These are phyloP conservation scores for Allantophomopsis lycopodina DNA, from an alignment of 2,329 filamentous ascomycete genomes.

Conservation along the genomic window DNA sequence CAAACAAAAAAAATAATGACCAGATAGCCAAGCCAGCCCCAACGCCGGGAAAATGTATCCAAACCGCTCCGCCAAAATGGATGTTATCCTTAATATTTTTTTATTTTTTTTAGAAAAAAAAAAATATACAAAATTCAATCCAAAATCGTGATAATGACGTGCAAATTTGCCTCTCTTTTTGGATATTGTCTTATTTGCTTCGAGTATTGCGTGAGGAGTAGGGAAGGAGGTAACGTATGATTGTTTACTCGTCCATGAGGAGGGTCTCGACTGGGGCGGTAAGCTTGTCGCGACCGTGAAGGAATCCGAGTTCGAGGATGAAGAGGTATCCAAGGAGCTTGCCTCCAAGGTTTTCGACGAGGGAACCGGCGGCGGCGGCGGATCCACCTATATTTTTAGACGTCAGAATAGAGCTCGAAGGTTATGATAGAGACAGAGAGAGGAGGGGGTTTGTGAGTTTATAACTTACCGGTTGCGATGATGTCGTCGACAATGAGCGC, in stretches of 20 bases:
- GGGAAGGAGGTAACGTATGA: too few species aligned
- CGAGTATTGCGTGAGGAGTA: too few species aligned
- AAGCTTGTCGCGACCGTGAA: slow-evolving; percentile 85
- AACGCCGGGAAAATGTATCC: too few species aligned
- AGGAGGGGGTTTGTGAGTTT: background rate
- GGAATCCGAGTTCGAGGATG: slow-evolving; percentile 87
- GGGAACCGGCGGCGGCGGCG: slow-evolving; percentile 72
- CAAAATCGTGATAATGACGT: too few species aligned
- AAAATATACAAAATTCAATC: too few species aligned
- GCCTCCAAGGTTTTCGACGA: slow-evolving; percentile 78
- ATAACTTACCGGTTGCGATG: slow-evolving; percentile 78
- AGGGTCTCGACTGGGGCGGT: slow-evolving; percentile 73
- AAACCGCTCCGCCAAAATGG: too few species aligned
- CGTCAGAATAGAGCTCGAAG: background rate
- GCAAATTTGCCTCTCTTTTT: too few species aligned
- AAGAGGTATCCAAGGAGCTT: slow-evolving; percentile 83
- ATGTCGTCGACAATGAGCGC: slow-evolving; percentile 95
- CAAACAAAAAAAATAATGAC: too few species aligned
- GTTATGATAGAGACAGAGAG: background rate
- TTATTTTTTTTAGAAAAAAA: too few species aligned
- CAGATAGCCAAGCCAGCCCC: too few species aligned
- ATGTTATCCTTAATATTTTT: too few species aligned
- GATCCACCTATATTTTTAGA: slow-evolving; percentile 56
- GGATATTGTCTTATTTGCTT: too few species aligned
- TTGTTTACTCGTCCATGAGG: slow-evolving; percentile 35